A percentile compares a stretch with the other conserved stretches of the same genome.
phyloP scores from a whole-genome alignment of 2,329 filamentous ascomycete species.

The Sporothrix dimorphospora region DNA sequence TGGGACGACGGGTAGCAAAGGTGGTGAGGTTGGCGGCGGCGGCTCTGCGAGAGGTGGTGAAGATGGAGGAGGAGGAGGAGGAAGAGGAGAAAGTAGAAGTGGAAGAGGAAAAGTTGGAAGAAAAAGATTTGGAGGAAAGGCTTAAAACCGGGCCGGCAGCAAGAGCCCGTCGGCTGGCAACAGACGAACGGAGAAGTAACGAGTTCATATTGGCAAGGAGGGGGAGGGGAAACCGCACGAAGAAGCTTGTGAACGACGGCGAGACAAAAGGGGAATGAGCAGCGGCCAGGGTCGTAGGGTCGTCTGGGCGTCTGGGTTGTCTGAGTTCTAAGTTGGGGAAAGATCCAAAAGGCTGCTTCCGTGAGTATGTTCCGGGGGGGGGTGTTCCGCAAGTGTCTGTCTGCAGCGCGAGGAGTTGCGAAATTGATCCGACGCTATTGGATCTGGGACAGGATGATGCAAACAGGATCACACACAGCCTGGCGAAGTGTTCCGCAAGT shows the following conservation, averaged over 20 bases:
- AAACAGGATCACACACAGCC: constrained; percentile 16
- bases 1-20: constrained; percentile 24
- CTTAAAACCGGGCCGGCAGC: constrained; percentile 31
- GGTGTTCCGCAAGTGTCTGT: constrained; percentile 4
- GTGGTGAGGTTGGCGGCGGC: constrained; percentile 22
- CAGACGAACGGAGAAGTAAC: constrained; percentile 31
- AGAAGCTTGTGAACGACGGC: constrained; percentile 9
- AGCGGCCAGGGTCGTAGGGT: constrained; percentile 23
- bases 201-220: constrained; percentile 30
- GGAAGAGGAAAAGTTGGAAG: constrained; percentile 29
- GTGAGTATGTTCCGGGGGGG: constrained; percentile 23
- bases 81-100: constrained; percentile 23
- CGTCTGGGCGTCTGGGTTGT: constrained; percentile 3
- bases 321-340: not conserved
- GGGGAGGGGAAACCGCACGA: not conserved
- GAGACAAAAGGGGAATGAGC: constrained; percentile 12
- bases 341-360: constrained; percentile 17
- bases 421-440: constrained; percentile 31
- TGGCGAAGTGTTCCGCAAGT: constrained; percentile 4
- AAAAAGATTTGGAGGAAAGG: constrained; percentile 28
- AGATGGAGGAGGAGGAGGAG: constrained; percentile 24
- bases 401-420: not conserved
- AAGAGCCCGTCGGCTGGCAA: constrained; percentile 29
- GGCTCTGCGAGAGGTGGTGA: constrained; percentile 23
- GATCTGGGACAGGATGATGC: constrained; percentile 18